Base-by-base conservation (phyloP, 768 basidiomycete genomes). In the Mycena olivaceomarginata region DNA sequence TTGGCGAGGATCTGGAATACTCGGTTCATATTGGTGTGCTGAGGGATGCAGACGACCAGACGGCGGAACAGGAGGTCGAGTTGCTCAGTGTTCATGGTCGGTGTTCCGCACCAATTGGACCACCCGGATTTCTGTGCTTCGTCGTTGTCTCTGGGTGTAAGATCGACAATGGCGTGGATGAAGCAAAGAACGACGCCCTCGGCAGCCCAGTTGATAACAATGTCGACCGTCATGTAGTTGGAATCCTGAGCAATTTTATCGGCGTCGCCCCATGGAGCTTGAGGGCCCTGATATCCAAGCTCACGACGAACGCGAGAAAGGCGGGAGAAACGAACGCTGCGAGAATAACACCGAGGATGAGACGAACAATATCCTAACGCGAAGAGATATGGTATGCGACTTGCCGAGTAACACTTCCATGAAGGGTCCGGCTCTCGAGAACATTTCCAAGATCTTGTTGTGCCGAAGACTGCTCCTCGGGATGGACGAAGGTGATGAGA, bases 41-140 rank as follows among this genome's bases (percentile, higher is more conserved):
- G 90, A 39, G 91, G 91, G 25, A 92, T 86, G 81, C 87, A 91
- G 75, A 86, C 86, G 77, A 90, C 86, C 75, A 96, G 92, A 70
- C 91, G 88, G 78, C 88, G 87, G 81, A 89, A 92, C 75, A 96
- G 89, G 57, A 91, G 86, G 31, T 92, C 84, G 69, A 93, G 86
- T 80, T 96, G 92, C 25, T 92, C 88, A 74, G 81, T 68, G 82
- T 82, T 84, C 91, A 97, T 91, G 67, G 83, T 84, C 5, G 93
- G 93, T 0, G 96, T 96, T 71, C 94, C 94, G 85, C 96, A 97
- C 96, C 96, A 97, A 83, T 96, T 97, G 2, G 95, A 90, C 96
- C 96, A 97, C 43, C 89, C 85, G 1, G 94, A 93, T 85, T 94
- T 96, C 84, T 90, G 85, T 53, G 76, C 76, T 84, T 96, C 94